Percentiles rank a stretch among this genome's conserved stretches.
Conservation (phyloP, 192 early-diverging fungal genomes). For the Rhizophagus clarus region DNA sequence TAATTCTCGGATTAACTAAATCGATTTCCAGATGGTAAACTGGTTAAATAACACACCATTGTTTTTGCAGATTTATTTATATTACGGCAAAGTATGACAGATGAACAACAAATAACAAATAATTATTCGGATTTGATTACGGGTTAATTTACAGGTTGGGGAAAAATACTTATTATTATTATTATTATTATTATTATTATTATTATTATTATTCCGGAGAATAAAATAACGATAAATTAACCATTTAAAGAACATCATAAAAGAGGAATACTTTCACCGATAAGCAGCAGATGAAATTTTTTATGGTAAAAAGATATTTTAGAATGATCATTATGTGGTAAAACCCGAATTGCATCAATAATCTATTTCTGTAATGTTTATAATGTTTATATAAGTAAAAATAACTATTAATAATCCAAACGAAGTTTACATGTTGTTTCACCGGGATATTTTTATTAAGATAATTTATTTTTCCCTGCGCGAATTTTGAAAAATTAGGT, state of each 20-base stretch:
- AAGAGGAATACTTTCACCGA: no score
- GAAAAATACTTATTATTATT: no score
- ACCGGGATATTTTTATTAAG: background rate
- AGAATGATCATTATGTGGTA: background rate
- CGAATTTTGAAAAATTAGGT: no score
- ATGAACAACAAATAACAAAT: background rate
- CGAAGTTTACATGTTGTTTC: background rate
- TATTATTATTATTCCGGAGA: background rate
- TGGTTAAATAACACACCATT: background rate
- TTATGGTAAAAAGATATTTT: no score
- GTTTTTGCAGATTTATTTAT: conserved; percentile 1
- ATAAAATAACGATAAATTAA: background rate
- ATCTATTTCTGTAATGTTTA: no score
- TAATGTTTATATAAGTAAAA: no score
- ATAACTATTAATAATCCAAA: background rate
- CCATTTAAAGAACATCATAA: background rate
- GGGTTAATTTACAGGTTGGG: background rate
- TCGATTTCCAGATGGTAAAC: background rate
- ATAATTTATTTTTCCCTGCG: background rate
- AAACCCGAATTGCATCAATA: background rate
- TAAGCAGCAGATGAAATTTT: no score
- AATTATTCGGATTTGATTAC: background rate
- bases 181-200: no score
- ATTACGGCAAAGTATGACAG: background rate
- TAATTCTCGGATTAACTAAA: no score